These are phyloP conservation scores for Globisporangium splendens DNA, from an alignment of 352 stramenopile genomes.

Conservation along the genomic window DNA sequence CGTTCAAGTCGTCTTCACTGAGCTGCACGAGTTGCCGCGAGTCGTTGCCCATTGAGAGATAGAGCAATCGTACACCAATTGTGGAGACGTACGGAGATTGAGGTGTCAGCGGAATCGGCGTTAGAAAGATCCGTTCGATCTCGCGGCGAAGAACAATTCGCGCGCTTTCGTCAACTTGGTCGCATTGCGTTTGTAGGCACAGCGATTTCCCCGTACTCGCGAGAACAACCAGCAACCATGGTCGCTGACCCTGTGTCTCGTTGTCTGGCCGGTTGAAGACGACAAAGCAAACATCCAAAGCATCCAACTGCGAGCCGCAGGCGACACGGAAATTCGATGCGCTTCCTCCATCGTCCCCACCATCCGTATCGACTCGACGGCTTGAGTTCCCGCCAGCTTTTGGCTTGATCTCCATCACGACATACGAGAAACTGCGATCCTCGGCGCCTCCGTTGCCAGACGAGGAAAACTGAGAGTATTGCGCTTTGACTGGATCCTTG, in stretches of 20 bases:
- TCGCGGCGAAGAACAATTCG: slow-evolving; percentile 34
- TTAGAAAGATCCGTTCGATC: slow-evolving; percentile 49
- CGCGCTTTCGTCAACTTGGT: slow-evolving; percentile 27
- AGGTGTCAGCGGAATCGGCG: slow-evolving; percentile 33
- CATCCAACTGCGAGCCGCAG: slow-evolving; percentile 41
- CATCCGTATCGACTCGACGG: not conserved
- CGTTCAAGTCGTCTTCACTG: slow-evolving; percentile 43
- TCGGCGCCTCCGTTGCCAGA: slow-evolving; percentile 1
- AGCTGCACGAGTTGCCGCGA: slow-evolving; percentile 33
- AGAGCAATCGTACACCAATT: slow-evolving; percentile 45
- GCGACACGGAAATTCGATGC: slow-evolving; percentile 12
- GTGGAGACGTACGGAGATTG: slow-evolving; percentile 22
- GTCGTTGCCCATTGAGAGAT: slow-evolving; percentile 18
- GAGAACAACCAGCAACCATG: slow-evolving; percentile 52
- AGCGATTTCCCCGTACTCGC: slow-evolving; percentile 46
- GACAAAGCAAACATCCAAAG: slow-evolving; percentile 53
- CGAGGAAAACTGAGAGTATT: not conserved
- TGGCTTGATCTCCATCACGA: slow-evolving; percentile 37
- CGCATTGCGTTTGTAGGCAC: slow-evolving; percentile 37
- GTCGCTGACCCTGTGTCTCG: slow-evolving; percentile 4
- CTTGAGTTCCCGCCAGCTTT: slow-evolving; percentile 3
- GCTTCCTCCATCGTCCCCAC: slow-evolving; percentile 12
- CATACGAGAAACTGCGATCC: slow-evolving; percentile 35
- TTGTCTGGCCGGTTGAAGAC: slow-evolving; percentile 11
- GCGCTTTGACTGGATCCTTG: slow-evolving; percentile 15